phyloP scores from a whole-genome alignment of 768 basidiomycete species.

The Pleurotus tuber-regium region DNA sequence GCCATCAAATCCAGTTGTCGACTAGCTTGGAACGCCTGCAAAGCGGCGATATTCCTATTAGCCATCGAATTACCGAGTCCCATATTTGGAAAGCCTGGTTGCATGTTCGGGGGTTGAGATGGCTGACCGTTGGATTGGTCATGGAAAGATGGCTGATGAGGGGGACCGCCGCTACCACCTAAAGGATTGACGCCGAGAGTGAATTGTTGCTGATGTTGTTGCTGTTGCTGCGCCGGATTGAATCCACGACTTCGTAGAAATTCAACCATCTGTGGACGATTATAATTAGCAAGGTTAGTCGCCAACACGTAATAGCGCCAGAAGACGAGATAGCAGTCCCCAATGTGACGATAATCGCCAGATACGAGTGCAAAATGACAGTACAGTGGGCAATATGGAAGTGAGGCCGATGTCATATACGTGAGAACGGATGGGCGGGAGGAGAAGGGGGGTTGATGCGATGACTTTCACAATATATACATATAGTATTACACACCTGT shows the following conservation, averaged over 20 bases:
- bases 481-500: constrained; percentile 42
- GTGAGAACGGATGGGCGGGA: constrained; percentile 2
- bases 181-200: constrained; percentile 36
- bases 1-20: constrained; percentile 46
- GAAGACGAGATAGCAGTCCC: constrained; percentile 13
- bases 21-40: constrained; percentile 33
- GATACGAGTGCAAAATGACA: constrained; percentile 2
- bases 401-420: constrained; percentile 7
- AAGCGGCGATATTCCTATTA: constrained; percentile 1
- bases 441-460: background rate
- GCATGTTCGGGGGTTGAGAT: constrained; percentile 25
- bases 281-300: constrained; percentile 10
- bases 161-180: constrained; percentile 28
- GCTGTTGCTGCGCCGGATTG: constrained; percentile 22
- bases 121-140: constrained; percentile 29
- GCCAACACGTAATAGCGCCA: constrained; percentile 10
- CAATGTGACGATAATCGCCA: constrained; percentile 20
- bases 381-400: constrained; percentile 11
- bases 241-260: constrained; percentile 23
- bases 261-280: constrained; percentile 23
- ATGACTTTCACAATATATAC: constrained; percentile 9
- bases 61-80: constrained; percentile 30
- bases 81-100: constrained; percentile 40
- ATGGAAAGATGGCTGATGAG: constrained; percentile 33
- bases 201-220: constrained; percentile 45